phyloP scores from a whole-genome alignment of 345 rosid species.

The Euphorbia pulcherrima region DNA sequence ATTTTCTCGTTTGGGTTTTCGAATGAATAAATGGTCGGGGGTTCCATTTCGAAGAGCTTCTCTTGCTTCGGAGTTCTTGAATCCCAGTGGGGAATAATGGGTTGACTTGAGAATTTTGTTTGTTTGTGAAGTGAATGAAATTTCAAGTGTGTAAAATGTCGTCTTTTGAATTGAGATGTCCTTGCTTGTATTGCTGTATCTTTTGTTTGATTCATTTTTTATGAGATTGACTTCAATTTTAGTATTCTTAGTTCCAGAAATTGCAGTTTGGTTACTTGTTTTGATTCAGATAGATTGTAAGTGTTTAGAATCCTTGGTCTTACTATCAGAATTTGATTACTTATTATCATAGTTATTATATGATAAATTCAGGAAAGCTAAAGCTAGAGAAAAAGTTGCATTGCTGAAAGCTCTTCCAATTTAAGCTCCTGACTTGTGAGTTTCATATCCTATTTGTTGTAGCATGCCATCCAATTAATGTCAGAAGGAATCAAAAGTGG shows the following conservation, averaged over 20 bases:
- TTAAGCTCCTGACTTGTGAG: too few relatives aligned
- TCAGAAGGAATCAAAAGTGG: too few relatives aligned
- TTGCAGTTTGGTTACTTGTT: background rate
- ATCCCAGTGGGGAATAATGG: conserved; percentile 9
- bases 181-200: background rate
- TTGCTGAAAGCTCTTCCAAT: too few relatives aligned
- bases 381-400: too few relatives aligned
- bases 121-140: conserved; percentile 15
- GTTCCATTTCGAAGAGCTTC: conserved; percentile 17
- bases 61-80: conserved; percentile 17
- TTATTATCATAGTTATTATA: too few relatives aligned
- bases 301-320: background rate
- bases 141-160: background rate
- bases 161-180: background rate
- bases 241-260: background rate
- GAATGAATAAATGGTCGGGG: conserved; percentile 10
- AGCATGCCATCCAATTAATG: too few relatives aligned
- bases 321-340: background rate
- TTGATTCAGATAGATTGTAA: background rate
- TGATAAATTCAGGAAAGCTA: too few relatives aligned
- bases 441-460: too few relatives aligned
- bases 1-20: conserved; percentile 9
- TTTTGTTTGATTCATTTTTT: background rate
- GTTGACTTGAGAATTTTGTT: background rate
- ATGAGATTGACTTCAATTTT: background rate